Evolutionary conservation across 2,329 filamentous ascomycete genomes (phyloP).

Genomic region (Amauroascus niger): DNA sequence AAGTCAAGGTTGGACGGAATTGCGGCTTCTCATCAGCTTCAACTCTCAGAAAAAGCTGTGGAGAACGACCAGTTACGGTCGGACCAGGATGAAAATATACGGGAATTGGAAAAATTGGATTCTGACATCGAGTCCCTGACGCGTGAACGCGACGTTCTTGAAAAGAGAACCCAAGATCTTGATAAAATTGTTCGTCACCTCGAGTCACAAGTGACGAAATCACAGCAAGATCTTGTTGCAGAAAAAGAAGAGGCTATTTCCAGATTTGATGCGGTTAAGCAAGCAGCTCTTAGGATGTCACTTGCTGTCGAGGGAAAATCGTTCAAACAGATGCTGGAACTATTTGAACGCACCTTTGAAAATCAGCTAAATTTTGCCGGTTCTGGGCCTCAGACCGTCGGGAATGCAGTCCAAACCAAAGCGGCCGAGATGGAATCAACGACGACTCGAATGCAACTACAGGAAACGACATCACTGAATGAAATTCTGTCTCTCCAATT

Average conservation of each 20-base stretch:
- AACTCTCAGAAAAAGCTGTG: constrained; percentile 28
- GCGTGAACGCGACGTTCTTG: constrained; percentile 27
- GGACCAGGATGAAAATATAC: constrained; percentile 27
- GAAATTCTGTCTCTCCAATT: constrained; percentile 30
- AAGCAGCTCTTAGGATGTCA: constrained; percentile 30
- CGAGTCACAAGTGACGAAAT: constrained; percentile 31
- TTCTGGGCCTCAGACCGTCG: constrained; percentile 9
- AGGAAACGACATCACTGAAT: constrained; percentile 23
- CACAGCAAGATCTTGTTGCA: constrained; percentile 29
- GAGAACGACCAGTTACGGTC: constrained; percentile 32
- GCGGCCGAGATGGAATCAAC: constrained; percentile 21
- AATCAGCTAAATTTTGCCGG: not conserved
- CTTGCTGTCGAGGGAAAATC: constrained; percentile 26
- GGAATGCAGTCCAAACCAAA: not conserved
- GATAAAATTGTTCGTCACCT: constrained; percentile 30
- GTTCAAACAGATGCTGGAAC: constrained; percentile 31
- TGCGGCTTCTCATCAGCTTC: constrained; percentile 26
- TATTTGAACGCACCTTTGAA: constrained; percentile 10
- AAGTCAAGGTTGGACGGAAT: constrained; percentile 27
- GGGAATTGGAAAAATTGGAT: constrained; percentile 31
- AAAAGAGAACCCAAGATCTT: constrained; percentile 28
- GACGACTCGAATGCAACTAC: constrained; percentile 23
- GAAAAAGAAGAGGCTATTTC: constrained; percentile 31
- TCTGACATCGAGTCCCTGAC: constrained; percentile 28
- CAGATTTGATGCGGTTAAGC: constrained; percentile 31